Percentiles rank a stretch among this genome's conserved stretches.
phyloP scores from a whole-genome alignment of 1,284 basidiomycete species.

The Tylopilus orsonianus region DNA sequence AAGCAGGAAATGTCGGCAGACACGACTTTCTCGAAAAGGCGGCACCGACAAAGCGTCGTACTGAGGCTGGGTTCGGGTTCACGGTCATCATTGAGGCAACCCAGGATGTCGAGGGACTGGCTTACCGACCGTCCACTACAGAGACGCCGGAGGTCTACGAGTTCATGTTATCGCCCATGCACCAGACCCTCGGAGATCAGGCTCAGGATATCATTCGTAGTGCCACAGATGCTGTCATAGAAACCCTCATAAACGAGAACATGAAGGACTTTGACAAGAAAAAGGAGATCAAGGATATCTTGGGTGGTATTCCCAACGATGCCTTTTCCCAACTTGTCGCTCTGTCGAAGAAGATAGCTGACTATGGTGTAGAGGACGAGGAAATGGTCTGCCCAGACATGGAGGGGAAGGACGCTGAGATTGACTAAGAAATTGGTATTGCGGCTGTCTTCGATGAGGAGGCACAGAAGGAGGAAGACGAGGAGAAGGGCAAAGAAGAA shows the following conservation, averaged over 20 bases:
- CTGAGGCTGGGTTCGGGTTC: constrained; percentile 67
- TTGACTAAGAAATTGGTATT: constrained; percentile 92
- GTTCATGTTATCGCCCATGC: constrained; percentile 84
- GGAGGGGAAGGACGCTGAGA: constrained; percentile 78
- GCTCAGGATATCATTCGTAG: constrained; percentile 94
- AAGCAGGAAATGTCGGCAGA: constrained; percentile 46
- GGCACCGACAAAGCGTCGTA: constrained; percentile 50
- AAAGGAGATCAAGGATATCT: constrained; percentile 85
- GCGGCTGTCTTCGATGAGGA: constrained; percentile 97
- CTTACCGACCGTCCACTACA: constrained; percentile 89
- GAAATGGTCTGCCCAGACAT: constrained; percentile 69
- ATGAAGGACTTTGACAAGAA: constrained; percentile 99
- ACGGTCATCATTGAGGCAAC: constrained; percentile 92
- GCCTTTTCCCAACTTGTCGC: constrained; percentile 84
- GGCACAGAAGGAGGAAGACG: constrained; percentile 87
- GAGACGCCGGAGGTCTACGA: constrained; percentile 97
- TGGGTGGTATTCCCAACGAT: constrained; percentile 73
- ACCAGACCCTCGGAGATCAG: constrained; percentile 87
- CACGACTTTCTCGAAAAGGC: constrained; percentile 59
- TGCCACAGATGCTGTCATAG: constrained; percentile 89
- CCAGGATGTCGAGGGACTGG: constrained; percentile 88
- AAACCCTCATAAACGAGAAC: constrained; percentile 86
- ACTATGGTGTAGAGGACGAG: constrained; percentile 90
- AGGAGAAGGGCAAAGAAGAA: constrained; percentile 82
- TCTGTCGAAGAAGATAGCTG: constrained; percentile 94